A percentile compares a stretch with the other conserved stretches of the same genome.
These are phyloP conservation scores for Kurtzmaniella quercitrusa DNA, from an alignment of 1,139 yeast species.

Conservation along the genomic window DNA sequence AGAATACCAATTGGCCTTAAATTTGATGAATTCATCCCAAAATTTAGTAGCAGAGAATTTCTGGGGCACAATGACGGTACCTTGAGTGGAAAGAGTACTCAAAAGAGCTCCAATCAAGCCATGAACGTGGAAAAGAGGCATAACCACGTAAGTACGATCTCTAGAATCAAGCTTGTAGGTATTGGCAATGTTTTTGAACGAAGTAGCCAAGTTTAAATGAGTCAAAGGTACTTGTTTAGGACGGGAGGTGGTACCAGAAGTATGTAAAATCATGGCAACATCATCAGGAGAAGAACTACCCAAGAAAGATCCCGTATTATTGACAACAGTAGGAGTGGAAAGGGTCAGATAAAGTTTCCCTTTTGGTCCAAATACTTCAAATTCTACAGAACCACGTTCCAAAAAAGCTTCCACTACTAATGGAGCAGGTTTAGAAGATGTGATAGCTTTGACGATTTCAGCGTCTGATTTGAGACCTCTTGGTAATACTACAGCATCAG, in stretches of 20 bases:
- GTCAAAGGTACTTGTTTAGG: slow-evolving; percentile 70
- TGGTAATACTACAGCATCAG: slow-evolving; percentile 54
- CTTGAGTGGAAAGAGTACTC: slow-evolving; percentile 58
- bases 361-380: slow-evolving; percentile 24
- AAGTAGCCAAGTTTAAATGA: slow-evolving; percentile 55
- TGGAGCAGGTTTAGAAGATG: slow-evolving; percentile 33
- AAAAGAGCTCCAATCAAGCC: slow-evolving; percentile 61
- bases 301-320: slow-evolving; percentile 18
- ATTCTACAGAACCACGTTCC: slow-evolving; percentile 37
- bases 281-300: slow-evolving; percentile 43
- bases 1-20: slow-evolving; percentile 61
- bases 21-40: slow-evolving; percentile 50
- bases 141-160: slow-evolving; percentile 58
- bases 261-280: slow-evolving; percentile 60
- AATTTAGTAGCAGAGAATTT: slow-evolving; percentile 55
- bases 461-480: slow-evolving; percentile 32
- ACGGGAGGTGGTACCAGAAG: slow-evolving; percentile 69
- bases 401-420: slow-evolving; percentile 47
- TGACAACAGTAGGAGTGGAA: slow-evolving; percentile 18
- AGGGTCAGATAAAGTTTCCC: slow-evolving; percentile 20
- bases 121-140: slow-evolving; percentile 74
- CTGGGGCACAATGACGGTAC: slow-evolving; percentile 53
- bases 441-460: slow-evolving; percentile 49
- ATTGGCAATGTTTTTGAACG: slow-evolving; percentile 50
- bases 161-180: slow-evolving; percentile 46